A percentile compares a stretch with the other conserved stretches of the same genome.
Evolutionary conservation across 2,329 filamentous ascomycete genomes (phyloP).

Genomic region (Calycina marina): DNA sequence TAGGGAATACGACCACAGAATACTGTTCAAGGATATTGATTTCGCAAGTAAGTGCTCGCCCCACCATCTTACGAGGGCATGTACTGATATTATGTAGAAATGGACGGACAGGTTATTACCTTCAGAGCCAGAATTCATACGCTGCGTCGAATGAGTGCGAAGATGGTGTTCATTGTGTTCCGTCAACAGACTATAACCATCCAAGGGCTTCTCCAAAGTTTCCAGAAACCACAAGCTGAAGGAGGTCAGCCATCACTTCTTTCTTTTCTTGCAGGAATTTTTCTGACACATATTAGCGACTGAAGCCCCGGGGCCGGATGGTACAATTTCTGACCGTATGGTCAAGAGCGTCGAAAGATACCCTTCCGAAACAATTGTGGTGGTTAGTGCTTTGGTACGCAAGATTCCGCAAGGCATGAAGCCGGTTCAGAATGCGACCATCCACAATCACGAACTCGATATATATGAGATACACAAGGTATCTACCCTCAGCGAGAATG

Average conservation of each 20-base stretch:
- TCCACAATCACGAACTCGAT: conserved; percentile 62
- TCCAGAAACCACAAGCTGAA: conserved; percentile 10
- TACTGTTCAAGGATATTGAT: conserved; percentile 21
- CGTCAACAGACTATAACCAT: conserved; percentile 73
- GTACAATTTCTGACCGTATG: conserved; percentile 52
- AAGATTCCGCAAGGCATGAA: conserved; percentile 60
- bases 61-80: neutral
- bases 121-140: conserved; percentile 67
- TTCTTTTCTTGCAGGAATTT: too few relatives aligned
- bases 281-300: too few relatives aligned
- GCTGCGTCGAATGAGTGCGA: conserved; percentile 65
- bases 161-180: conserved; percentile 73
- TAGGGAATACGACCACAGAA: conserved; percentile 17
- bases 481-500: conserved; percentile 41
- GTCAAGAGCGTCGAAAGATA: conserved; percentile 79
- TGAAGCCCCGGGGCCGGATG: conserved; percentile 1
- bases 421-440: conserved; percentile 58
- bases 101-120: conserved; percentile 16
- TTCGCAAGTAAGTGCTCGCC: conserved; percentile 13
- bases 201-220: conserved; percentile 55
- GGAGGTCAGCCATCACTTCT: too few relatives aligned
- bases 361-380: conserved; percentile 62
- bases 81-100: conserved; percentile 9
- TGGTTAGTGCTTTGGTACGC: conserved; percentile 60
- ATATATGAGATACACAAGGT: conserved; percentile 52